Conservation (phyloP, 2,329 filamentous ascomycete genomes). For the Calonectria montana region DNA sequence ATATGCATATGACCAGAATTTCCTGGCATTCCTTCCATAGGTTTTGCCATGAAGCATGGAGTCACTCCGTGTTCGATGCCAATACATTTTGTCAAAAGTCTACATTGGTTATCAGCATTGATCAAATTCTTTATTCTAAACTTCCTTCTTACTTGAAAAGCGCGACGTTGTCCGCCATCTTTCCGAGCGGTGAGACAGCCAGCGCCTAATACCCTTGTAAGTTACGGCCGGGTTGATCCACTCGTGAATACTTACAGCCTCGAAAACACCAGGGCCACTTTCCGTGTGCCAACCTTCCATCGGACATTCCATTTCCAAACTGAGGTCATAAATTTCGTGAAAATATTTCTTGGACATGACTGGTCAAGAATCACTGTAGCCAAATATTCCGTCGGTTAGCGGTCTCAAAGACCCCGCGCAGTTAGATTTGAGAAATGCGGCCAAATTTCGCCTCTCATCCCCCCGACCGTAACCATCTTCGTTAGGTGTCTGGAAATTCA, state of each 20-base stretch:
- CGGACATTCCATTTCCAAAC: constrained; percentile 75
- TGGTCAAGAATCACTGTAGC: constrained; percentile 81
- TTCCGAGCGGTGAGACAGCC: not conserved
- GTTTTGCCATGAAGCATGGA: constrained; percentile 85
- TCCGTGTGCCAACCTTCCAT: constrained; percentile 90
- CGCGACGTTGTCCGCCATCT: constrained; percentile 75
- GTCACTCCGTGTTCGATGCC: constrained; percentile 78
- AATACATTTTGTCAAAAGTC: constrained; percentile 69
- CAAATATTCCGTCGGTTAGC: constrained; percentile 82
- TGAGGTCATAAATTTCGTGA: constrained; percentile 80
- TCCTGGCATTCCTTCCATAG: constrained; percentile 75
- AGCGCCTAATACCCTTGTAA: constrained; percentile 8
- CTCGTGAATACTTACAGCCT: constrained; percentile 14
- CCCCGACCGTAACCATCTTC: not conserved
- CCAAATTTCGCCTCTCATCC: not conserved
- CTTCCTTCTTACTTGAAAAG: constrained; percentile 72
- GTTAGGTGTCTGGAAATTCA: not conserved
- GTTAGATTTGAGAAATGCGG: not conserved
- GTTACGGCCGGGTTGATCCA: not conserved
- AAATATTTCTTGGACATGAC: constrained; percentile 86
- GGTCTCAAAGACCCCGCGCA: not conserved
- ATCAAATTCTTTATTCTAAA: constrained; percentile 52
- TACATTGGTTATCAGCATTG: not conserved
- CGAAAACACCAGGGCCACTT: constrained; percentile 72
- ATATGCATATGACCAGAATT: constrained; percentile 83